Conservation (phyloP, 1,139 yeast species). For the Chernovozyma aurita region DNA sequence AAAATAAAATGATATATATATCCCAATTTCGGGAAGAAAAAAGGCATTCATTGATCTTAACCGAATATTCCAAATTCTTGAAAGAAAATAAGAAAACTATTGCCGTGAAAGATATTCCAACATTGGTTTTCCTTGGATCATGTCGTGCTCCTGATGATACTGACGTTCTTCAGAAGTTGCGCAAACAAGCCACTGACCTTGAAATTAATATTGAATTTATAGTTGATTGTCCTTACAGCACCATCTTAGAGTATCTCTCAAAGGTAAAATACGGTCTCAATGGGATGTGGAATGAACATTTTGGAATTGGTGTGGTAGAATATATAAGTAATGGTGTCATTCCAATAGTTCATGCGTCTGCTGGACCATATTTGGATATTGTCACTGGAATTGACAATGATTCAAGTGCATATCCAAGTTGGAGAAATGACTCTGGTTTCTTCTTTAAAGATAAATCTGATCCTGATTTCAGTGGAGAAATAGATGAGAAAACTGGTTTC, state of each 20-base stretch:
- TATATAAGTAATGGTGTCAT: constrained; percentile 82
- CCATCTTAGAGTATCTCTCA: constrained; percentile 52
- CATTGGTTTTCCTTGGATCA: constrained; percentile 75
- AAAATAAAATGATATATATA: constrained; percentile 61
- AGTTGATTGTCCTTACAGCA: constrained; percentile 70
- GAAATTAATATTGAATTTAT: constrained; percentile 54
- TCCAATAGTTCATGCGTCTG: constrained; percentile 86
- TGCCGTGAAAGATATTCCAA: constrained; percentile 32
- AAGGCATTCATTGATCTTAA: constrained; percentile 69
- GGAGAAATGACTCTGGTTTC: constrained; percentile 58
- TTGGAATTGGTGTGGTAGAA: constrained; percentile 96
- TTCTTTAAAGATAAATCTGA: constrained; percentile 58
- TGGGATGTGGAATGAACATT: constrained; percentile 99
- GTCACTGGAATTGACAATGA: constrained; percentile 32
- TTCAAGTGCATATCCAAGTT: constrained; percentile 13
- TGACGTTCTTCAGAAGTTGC: constrained; percentile 48
- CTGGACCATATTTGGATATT: constrained; percentile 90
- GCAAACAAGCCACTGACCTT: constrained; percentile 44
- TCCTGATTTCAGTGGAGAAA: constrained; percentile 49
- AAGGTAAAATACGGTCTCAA: constrained; percentile 75
- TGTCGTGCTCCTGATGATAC: constrained; percentile 71
- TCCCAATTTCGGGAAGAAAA: constrained; percentile 98
- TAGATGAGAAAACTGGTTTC: constrained; percentile 10
- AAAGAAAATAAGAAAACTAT: constrained; percentile 15
- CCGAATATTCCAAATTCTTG: constrained; percentile 56